These are phyloP conservation scores for Zarea fungicola DNA, from an alignment of 2,329 filamentous ascomycete species.

Conservation along the genomic window DNA sequence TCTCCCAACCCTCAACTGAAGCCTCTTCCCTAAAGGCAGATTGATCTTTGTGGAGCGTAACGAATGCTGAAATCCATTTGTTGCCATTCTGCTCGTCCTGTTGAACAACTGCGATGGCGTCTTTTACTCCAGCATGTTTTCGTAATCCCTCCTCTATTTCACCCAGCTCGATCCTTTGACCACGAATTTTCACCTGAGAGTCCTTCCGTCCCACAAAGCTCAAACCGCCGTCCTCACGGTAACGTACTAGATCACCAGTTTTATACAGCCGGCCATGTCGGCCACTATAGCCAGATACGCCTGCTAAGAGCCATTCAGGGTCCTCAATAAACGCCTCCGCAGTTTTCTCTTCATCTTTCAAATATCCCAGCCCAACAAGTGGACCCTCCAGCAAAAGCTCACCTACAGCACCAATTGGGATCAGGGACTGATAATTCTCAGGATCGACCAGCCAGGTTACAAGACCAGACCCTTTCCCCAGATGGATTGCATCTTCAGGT, in stretches of 20 bases:
- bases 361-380: conserved; percentile 20
- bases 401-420: conserved; percentile 19
- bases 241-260: conserved; percentile 17
- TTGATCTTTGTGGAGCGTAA: no score
- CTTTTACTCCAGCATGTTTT: no score
- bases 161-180: no score
- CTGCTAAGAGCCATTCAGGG: conserved; percentile 29
- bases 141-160: no score
- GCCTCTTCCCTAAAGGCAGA: no score
- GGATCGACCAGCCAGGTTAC: conserved; percentile 19
- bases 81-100: no score
- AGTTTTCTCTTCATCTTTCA: conserved; percentile 18
- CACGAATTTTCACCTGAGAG: no score
- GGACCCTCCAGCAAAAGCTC: conserved; percentile 25
- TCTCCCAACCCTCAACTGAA: no score
- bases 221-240: conserved; percentile 27
- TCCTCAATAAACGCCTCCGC: conserved; percentile 31
- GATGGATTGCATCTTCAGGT: not conserved
- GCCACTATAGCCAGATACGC: conserved; percentile 12
- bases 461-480: conserved; percentile 5
- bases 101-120: no score
- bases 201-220: conserved; percentile 40
- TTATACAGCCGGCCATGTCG: conserved; percentile 13
- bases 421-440: conserved; percentile 16
- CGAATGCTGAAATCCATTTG: no score